Evolutionary conservation across 2,329 filamentous ascomycete species (phyloP), one percentile per base, ranked within the genome.

Genomic region (Diplodia seriata): DNA sequence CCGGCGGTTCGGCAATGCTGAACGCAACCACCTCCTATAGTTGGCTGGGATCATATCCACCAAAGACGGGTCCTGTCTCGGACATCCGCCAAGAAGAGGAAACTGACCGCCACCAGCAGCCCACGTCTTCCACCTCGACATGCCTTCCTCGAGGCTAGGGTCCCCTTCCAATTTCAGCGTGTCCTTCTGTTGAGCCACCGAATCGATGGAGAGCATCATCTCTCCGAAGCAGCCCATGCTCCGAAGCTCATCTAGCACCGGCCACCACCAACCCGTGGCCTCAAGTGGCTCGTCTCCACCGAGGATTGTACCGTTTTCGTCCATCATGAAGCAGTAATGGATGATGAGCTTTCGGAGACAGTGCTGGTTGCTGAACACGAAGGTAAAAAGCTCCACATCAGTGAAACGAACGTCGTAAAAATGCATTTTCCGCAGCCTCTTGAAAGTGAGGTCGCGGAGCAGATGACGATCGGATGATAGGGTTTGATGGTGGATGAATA

Each of bases 221-320:
- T 18, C 26, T 11, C 31, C 8, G 4, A 62, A 36, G 29, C 23
- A 49, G 1, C 40, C 23, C 40, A 20, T 11, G 18, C 15, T 18
- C 9, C 57, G 57, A 43, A 62, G 26, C 40, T 49, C 40, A n/a
- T 62, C 57, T 4, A 62, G 15, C 23, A 49, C 11, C n/a, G 40
- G 26, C 57, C 57, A 62, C 56, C 56, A 61, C 57, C 57, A 62
- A 6, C 36, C 36, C 9, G 36, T 38, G 8, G 43, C 18, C 14
- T n/a, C 40, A 9, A 18, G 18, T 15, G n/a, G n/a, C n/a, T n/a
- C n/a, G n/a, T n/a, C n/a, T n/a, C 15, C 40, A 12, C 33, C 56
- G 53, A 14, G 43, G 7, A 47, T 14, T 1, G 8, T 5, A 9
- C 6, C 7, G 12, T 1, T 9, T 4, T 26, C 36, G 23, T 49